Percentiles rank a stretch among this genome's conserved stretches.
Conservation (phyloP, 2,329 filamentous ascomycete genomes). For the Penicillium corylophilum region DNA sequence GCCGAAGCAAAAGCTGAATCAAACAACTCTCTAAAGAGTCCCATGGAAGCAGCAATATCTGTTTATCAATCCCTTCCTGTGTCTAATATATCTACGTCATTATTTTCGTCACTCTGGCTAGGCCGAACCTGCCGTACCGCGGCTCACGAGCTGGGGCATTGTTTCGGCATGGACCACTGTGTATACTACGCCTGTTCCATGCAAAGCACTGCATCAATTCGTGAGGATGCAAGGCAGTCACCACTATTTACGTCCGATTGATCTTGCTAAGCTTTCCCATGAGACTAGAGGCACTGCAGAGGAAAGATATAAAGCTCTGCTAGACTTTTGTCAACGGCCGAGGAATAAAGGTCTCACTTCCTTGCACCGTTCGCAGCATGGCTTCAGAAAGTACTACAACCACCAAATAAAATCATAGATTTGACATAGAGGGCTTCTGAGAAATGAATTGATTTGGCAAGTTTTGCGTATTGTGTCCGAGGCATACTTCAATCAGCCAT, state of each 20-base stretch:
- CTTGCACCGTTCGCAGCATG: slow-evolving; percentile 26
- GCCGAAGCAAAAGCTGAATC: background rate
- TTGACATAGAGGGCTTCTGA: background rate
- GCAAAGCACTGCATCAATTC: slow-evolving; percentile 32
- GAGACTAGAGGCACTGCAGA: slow-evolving; percentile 18
- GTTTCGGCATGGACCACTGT: slow-evolving; percentile 66
- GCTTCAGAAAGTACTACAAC: slow-evolving; percentile 8
- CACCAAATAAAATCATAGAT: background rate
- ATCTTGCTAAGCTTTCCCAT: slow-evolving; percentile 26
- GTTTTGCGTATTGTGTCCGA: background rate
- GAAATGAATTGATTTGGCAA: too few relatives aligned
- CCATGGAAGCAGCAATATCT: slow-evolving; percentile 8
- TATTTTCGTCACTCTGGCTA: slow-evolving; percentile 55
- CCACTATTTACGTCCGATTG: slow-evolving; percentile 36
- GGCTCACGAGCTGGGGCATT: slow-evolving; percentile 67
- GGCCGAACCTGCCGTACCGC: slow-evolving; percentile 57
- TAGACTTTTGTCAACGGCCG: slow-evolving; percentile 21
- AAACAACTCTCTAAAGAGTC: background rate
- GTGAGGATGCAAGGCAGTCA: slow-evolving; percentile 34
- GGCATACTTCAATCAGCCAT: background rate
- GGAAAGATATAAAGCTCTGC: slow-evolving; percentile 21
- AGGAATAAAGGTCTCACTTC: slow-evolving; percentile 13
- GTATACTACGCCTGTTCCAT: slow-evolving; percentile 40
- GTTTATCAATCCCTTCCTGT: slow-evolving; percentile 1
- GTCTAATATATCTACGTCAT: slow-evolving; percentile 12